These are phyloP conservation scores for Gypsophila paniculata DNA, from an alignment of 179 eudicot species.

Conservation along the genomic window DNA sequence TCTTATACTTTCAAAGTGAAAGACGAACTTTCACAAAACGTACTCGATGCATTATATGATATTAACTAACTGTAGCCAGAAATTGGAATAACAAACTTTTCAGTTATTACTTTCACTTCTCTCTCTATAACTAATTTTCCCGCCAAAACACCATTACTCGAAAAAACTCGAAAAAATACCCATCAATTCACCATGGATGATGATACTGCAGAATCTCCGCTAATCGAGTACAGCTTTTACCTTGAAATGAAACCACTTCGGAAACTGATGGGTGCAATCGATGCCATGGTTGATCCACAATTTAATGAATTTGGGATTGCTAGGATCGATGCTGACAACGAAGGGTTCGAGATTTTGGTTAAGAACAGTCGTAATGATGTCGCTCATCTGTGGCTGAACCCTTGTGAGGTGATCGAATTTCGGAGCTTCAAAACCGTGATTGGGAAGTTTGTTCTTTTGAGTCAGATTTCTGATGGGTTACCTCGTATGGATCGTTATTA, in stretches of 20 bases:
- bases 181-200: neutral
- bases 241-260: neutral
- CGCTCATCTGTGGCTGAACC: neutral
- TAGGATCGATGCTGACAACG: neutral
- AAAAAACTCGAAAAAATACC: neutral
- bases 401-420: neutral
- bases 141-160: neutral
- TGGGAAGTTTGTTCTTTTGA: neutral
- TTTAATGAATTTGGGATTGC: neutral
- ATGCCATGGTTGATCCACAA: neutral
- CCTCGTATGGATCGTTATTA: neutral
- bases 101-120: neutral
- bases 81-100: neutral
- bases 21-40: too few species aligned
- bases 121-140: neutral
- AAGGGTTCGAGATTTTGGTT: neutral
- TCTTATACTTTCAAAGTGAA: too few species aligned
- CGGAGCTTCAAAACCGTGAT: neutral
- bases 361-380: neutral
- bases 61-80: neutral
- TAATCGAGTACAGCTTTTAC: neutral
- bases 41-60: neutral
- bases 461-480: neutral
- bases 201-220: neutral
- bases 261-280: neutral